A percentile compares a stretch with the other conserved stretches of the same genome.
phyloP scores from a whole-genome alignment of 75 land plant species.

The Selaginella tamariscina region DNA sequence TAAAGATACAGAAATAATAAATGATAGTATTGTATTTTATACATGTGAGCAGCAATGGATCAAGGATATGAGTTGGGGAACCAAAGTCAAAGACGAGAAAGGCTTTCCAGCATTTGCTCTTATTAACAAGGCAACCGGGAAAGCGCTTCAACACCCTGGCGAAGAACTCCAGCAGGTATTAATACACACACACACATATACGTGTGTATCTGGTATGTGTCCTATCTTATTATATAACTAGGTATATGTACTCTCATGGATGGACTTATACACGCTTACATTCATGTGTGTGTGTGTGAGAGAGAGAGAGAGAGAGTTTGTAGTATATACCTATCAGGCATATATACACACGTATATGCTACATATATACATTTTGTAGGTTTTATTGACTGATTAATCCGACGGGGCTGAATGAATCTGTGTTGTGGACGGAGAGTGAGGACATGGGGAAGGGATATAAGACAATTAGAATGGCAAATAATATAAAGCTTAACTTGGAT shows the following conservation, averaged over 20 bases:
- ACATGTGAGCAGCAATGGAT: slow-evolving; percentile 44
- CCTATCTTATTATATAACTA: not conserved
- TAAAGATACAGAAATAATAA: no score
- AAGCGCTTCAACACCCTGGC: slow-evolving; percentile 38
- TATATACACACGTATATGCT: not conserved
- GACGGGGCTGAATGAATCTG: slow-evolving; percentile 38
- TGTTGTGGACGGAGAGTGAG: slow-evolving; percentile 24
- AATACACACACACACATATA: slow-evolving; percentile 38
- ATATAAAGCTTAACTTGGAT: slow-evolving; percentile 22
- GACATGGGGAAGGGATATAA: slow-evolving; percentile 27
- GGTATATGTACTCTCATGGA: not conserved
- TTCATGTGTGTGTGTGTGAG: not conserved
- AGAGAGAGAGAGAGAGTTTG: not conserved
- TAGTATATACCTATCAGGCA: not conserved
- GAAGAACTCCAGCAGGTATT: slow-evolving; percentile 21
- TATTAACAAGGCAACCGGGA: slow-evolving; percentile 55
- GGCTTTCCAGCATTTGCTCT: slow-evolving; percentile 55
- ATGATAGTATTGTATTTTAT: no score
- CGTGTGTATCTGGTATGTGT: not conserved
- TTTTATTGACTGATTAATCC: slow-evolving; percentile 41
- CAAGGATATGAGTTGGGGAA: slow-evolving; percentile 43
- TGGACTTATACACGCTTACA: not conserved
- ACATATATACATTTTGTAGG: slow-evolving; percentile 22
- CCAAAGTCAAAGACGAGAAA: slow-evolving; percentile 43
- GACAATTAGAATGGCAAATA: slow-evolving; percentile 15